phyloP scores from a whole-genome alignment of 805 yeast species.

The Sungouiella thailandica region DNA sequence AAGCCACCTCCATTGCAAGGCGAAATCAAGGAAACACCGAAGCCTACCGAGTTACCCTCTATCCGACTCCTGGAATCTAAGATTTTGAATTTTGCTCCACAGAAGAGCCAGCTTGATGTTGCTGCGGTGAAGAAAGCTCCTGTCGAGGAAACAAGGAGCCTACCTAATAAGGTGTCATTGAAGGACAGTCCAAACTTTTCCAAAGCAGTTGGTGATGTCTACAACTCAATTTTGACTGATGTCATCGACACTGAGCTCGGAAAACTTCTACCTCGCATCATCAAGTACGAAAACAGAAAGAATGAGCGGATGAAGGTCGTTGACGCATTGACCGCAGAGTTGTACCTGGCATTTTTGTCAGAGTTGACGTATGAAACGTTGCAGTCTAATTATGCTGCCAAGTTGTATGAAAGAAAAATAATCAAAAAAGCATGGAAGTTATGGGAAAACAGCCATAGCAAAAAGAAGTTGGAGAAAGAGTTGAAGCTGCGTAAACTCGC shows the following conservation, averaged over 20 bases:
- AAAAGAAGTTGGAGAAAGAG: conserved; percentile 19
- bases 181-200: conserved; percentile 22
- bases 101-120: no score
- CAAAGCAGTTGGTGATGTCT: conserved; percentile 22
- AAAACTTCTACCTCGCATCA: conserved; percentile 20
- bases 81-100: no score
- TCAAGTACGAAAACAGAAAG: conserved; percentile 17
- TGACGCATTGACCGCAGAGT: conserved; percentile 40
- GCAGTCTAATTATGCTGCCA: conserved; percentile 44
- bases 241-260: conserved; percentile 22
- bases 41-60: no score
- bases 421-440: conserved; percentile 25
- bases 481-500: conserved; percentile 27
- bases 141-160: neutral
- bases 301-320: conserved; percentile 24
- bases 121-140: no score
- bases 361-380: conserved; percentile 47
- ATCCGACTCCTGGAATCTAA: no score
- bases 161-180: conserved; percentile 12
- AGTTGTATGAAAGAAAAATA: conserved; percentile 25
- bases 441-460: conserved; percentile 25
- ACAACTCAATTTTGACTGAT: conserved; percentile 16
- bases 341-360: conserved; percentile 56
- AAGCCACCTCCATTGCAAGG: no score
- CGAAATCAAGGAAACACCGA: no score